phyloP scores from a whole-genome alignment of 2,329 filamentous ascomycete genomes.

The Bipolaris cookei region DNA sequence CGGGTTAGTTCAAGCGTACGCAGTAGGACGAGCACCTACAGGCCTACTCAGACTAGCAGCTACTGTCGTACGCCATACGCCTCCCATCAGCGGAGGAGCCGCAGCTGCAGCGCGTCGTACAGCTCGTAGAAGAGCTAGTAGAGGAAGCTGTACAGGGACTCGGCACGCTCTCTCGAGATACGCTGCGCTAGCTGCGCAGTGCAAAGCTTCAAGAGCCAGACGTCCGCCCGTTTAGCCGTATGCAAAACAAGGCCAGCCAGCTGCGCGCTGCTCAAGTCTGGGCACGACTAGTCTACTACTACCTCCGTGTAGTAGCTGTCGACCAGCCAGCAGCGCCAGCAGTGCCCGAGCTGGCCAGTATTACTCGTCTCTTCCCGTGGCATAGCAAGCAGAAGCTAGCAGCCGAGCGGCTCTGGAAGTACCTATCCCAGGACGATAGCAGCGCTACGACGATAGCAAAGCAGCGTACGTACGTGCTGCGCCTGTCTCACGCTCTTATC shows the following conservation, averaged over 20 bases:
- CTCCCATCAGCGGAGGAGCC: not conserved
- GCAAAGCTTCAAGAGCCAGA: not conserved
- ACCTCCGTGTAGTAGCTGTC: slow-evolving; percentile 1
- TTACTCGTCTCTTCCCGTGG: not conserved
- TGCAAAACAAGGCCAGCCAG: slow-evolving; percentile 1
- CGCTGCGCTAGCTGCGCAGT: slow-evolving; percentile 1
- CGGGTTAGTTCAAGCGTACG: slow-evolving; percentile 6
- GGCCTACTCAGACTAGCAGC: slow-evolving; percentile 2
- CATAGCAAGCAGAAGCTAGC: not conserved
- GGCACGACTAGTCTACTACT: slow-evolving; percentile 6
- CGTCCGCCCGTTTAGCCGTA: not conserved
- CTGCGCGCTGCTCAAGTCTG: not conserved
- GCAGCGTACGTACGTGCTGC: not conserved
- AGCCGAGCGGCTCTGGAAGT: not conserved
- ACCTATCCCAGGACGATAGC: not conserved
- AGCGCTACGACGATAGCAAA: not conserved
- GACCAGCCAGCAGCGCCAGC: not conserved
- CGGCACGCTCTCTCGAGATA: not conserved
- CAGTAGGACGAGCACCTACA: slow-evolving; percentile 3
- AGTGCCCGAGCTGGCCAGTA: not conserved
- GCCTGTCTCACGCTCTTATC: not conserved
- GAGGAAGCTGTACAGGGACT: not conserved
- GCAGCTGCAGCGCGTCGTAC: not conserved
- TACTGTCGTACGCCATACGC: slow-evolving; percentile 3
- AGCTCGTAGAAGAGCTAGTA: not conserved